These are phyloP conservation scores for Punctularia strigosozonata DNA, from an alignment of 768 basidiomycete genomes.

Conservation along the genomic window DNA sequence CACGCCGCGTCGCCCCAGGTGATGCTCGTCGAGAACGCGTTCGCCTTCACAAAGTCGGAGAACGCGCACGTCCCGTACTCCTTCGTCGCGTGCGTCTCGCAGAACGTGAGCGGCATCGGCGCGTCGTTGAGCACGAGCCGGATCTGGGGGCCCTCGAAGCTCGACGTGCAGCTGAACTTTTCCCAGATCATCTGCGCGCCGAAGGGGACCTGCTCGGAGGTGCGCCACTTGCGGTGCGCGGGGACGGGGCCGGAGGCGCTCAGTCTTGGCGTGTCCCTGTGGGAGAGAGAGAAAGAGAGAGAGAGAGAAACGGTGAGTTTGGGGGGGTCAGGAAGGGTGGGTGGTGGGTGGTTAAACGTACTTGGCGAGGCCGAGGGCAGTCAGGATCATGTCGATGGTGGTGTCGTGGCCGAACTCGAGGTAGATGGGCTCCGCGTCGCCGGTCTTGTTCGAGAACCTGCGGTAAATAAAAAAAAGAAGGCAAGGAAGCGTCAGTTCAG, in stretches of 20 bases:
- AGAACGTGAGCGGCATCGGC: constrained; percentile 26
- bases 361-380: constrained; percentile 26
- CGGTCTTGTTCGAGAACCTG: constrained; percentile 24
- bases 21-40: constrained; percentile 14
- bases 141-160: constrained; percentile 24
- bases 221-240: constrained; percentile 23
- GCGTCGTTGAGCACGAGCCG: constrained; percentile 29
- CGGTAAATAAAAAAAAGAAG: neutral
- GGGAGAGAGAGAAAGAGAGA: neutral
- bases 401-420: constrained; percentile 33
- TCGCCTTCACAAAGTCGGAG: constrained; percentile 20
- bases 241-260: constrained; percentile 14
- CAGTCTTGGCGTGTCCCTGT: constrained; percentile 22
- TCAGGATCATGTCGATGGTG: constrained; percentile 25
- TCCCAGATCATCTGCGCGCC: constrained; percentile 33
- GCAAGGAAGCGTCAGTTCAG: too few species aligned
- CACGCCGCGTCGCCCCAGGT: constrained; percentile 21
- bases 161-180: constrained; percentile 24
- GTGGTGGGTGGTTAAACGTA: too few species aligned
- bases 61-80: constrained; percentile 26
- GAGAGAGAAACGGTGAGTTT: neutral
- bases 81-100: constrained; percentile 17
- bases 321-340: too few species aligned
- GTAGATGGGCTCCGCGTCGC: constrained; percentile 20
- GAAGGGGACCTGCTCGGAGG: constrained; percentile 29